Base-by-base conservation (phyloP, 768 basidiomycete species). In the Suillus clintonianus region DNA sequence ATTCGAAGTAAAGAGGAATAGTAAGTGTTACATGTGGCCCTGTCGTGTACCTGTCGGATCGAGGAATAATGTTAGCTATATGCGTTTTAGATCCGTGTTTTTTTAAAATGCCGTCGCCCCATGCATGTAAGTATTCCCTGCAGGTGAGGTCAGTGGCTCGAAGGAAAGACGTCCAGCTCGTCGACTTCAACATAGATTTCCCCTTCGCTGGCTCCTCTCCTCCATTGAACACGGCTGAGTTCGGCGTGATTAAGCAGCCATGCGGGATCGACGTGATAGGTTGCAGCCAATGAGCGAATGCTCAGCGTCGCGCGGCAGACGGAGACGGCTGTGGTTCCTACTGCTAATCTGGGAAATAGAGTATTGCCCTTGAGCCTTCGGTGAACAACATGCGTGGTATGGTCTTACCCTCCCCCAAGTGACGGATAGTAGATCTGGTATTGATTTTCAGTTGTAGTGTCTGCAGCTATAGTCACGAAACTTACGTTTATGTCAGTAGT, bases 201-300 rank as follows among this genome's bases (percentile, higher is more conserved):
- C 15, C 80, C 77, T 47, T 77, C 77, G 34, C 65, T 74, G 9
- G 66, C 65, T 9, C 80, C 81, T 13, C 34, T 69, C 30, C 72
- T 75, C 78, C 80, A 81, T 1, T 68, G 74, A 4, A 83, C 76
- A 30, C 82, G 80, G 45, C 77, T 79, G 30, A 84, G 73, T 69
- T 84, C 82, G 7, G 79, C 76, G 63, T 80, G 77, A 67, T 75
- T 82, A 27, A 84, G 74, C 9, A 83, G 70, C 81, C 79, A 82
- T 13, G 75, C 74, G 2, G 79, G 75, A 41, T 80, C 78, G 8
- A 82, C 78, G 37, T 80, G 78, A 22, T 79, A 69, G 19, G 73
- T 70, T 5, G 76, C 72, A 17, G 83, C 79, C n/a, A 83, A 69
- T 2, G 81, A 81, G 55, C 77, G 75, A 51, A 81, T 79, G 63